Conservation (phyloP, 306 rosid genomes). For the Mimosa bimucronata region DNA sequence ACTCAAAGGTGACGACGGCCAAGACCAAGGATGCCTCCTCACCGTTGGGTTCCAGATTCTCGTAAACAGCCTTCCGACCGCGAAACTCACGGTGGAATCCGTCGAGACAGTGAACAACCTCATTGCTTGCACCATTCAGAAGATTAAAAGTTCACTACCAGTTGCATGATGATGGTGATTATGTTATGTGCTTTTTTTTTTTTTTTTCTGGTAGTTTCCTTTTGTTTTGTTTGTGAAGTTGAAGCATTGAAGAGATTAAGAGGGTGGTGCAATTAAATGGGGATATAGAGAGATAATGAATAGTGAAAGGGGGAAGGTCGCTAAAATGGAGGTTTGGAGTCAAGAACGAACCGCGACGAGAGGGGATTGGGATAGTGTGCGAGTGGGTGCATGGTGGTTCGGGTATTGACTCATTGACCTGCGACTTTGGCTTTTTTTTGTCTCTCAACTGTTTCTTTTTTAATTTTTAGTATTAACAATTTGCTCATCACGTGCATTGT, state of each 20-base stretch:
- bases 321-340: conserved; percentile 55
- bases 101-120: conserved; percentile 62
- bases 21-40: conserved; percentile 53
- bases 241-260: not conserved
- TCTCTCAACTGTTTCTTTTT: not conserved
- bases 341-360: conserved; percentile 82
- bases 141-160: conserved; percentile 66
- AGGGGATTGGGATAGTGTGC: not conserved
- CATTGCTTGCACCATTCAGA: conserved; percentile 65
- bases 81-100: conserved; percentile 66
- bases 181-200: not conserved
- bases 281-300: conserved; percentile 25
- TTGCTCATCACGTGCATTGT: not conserved
- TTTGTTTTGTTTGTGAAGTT: not conserved
- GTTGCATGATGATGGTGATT: conserved; percentile 37
- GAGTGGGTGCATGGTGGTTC: conserved; percentile 55
- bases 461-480: not conserved
- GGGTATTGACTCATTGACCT: conserved; percentile 87
- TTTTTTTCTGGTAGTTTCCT: no score
- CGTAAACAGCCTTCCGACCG: conserved; percentile 46
- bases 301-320: conserved; percentile 21
- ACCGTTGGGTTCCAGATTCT: conserved; percentile 76
- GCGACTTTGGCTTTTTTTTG: conserved; percentile 7
- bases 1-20: not conserved
- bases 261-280: conserved; percentile 14